Base-by-base conservation (phyloP, 495 filamentous ascomycete species). In the Lasiosphaeria hispida region DNA sequence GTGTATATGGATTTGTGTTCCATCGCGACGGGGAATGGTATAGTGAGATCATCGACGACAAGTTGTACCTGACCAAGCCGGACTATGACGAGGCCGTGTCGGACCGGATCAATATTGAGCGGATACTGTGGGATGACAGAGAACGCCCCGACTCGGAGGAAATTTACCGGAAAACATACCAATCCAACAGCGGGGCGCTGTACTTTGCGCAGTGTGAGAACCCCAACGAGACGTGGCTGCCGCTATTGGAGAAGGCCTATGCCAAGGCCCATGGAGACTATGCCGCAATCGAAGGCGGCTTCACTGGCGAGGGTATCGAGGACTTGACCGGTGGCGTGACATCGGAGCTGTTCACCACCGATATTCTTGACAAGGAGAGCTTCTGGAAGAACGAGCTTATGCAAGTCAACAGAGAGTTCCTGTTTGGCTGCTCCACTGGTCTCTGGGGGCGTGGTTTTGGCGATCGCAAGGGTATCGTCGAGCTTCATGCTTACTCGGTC, bases 1-100 rank as follows among this genome's bases (percentile, higher is more conserved):
- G 93, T 5, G 91, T 96, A 14, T 96, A 97, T 65, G 92, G 93
- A 0, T 96, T 96, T 67, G 92, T 96, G 9, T 96, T 97, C 69
- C 83, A 91, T 73, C 83, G 93, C 64, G 93, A 97, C 64, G 91
- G 91, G 35, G 91, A 94, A 67, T 97, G 93, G 92, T 85, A 89
- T 55, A 90, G 89, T 38, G 89, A 87, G 56, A 89, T 97, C 52
- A 88, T 97, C 35, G 93, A 97, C 65, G 80, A 83, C 63, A 79
- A 82, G 70, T 76, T 96, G 8, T 96, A 91, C 67, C 79, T 96
- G 5, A 87, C 84, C 42, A 89, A 89, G 47, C 84, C 87, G 10
- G 90, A 96, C 66, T 96, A 90, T 61, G 88, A 95, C 60, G 88
- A 93, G 39, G 57, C 49, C 3, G 35, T 56, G 11, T 48, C 59